Evolutionary conservation across 164 flowering plant species (phyloP).

Genomic region (Cinnamomum micranthum): DNA sequence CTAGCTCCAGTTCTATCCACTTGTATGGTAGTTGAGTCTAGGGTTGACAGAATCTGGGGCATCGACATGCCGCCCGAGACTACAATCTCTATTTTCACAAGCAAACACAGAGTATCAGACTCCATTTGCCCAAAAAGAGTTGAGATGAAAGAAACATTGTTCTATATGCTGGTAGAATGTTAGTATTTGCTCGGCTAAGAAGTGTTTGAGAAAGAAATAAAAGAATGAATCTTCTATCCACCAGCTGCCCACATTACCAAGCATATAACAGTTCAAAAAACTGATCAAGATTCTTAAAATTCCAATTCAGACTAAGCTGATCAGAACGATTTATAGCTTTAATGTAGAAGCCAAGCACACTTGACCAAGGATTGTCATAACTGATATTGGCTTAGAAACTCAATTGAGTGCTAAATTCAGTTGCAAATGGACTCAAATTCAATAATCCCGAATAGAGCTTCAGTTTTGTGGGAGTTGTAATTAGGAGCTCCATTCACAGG

Average conservation of each 20-base stretch:
- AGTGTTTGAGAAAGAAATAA: neutral
- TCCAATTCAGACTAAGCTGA: no score
- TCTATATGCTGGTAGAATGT: neutral
- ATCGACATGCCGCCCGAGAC: conserved; percentile 82
- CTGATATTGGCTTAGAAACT: neutral
- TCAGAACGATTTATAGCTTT: no score
- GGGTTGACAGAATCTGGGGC: conserved; percentile 65
- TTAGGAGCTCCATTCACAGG: neutral
- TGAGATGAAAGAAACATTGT: neutral
- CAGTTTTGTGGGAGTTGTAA: no score
- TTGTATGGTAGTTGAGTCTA: conserved; percentile 37
- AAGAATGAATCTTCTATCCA: neutral
- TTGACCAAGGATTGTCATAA: neutral
- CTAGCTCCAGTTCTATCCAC: conserved; percentile 45
- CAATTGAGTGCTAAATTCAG: neutral
- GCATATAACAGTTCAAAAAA: no score
- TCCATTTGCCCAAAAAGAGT: neutral
- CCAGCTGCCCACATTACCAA: no score
- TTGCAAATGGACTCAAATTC: no score
- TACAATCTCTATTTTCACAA: conserved; percentile 53
- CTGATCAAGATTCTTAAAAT: no score
- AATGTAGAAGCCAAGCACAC: neutral
- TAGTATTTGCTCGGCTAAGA: neutral
- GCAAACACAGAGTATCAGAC: conserved; percentile 1
- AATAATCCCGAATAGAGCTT: no score